Conservation (phyloP, 129 eudicot species). For the Centaurea solstitialis region DNA sequence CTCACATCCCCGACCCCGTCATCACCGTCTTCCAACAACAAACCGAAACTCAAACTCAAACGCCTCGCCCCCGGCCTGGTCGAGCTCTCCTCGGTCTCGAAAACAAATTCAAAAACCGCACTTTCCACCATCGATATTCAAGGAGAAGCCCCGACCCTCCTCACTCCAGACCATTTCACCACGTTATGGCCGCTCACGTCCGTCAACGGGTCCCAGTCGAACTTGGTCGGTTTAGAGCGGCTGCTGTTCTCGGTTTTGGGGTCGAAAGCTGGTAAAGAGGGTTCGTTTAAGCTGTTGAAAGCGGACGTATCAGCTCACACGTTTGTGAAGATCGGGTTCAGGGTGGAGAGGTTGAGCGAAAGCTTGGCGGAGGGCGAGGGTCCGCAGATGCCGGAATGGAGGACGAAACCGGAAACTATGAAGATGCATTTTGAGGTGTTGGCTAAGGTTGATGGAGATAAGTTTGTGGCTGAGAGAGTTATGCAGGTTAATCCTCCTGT, state of each 20-base stretch:
- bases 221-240: constrained; percentile 75
- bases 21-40: constrained; percentile 59
- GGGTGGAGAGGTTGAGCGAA: constrained; percentile 68
- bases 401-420: constrained; percentile 75
- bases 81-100: constrained; percentile 82
- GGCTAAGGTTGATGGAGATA: constrained; percentile 83
- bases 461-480: constrained; percentile 70
- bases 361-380: constrained; percentile 29
- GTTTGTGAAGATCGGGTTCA: constrained; percentile 78
- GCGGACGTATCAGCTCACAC: constrained; percentile 95
- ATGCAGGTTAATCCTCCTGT: constrained; percentile 62
- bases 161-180: constrained; percentile 72
- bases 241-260: constrained; percentile 77
- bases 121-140: constrained; percentile 57
- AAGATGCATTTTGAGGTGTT: constrained; percentile 96
- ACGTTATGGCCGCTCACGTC: constrained; percentile 84
- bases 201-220: constrained; percentile 70
- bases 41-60: constrained; percentile 88
- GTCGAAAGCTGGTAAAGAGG: constrained; percentile 64
- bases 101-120: constrained; percentile 35
- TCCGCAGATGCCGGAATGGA: constrained; percentile 62
- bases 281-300: constrained; percentile 77
- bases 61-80: constrained; percentile 98
- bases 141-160: constrained; percentile 71
- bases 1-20: constrained; percentile 83